These are phyloP conservation scores for Flaveria floridana DNA, from an alignment of 140 eudicot species.

Conservation along the genomic window DNA sequence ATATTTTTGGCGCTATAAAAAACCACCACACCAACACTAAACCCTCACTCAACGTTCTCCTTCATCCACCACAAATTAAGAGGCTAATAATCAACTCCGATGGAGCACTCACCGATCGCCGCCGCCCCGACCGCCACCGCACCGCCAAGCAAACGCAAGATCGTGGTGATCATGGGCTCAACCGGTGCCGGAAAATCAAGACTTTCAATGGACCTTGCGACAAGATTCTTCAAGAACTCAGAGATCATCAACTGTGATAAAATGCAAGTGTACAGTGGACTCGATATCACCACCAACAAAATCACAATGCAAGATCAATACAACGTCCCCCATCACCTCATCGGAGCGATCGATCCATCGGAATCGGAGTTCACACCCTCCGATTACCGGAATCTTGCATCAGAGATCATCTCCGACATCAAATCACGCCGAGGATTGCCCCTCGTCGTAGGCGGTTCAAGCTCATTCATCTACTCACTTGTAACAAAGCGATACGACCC, in stretches of 20 bases:
- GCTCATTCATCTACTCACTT: conserved; percentile 63
- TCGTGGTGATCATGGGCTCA: conserved; percentile 68
- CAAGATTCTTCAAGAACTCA: conserved; percentile 35
- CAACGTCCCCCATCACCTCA: conserved; percentile 69
- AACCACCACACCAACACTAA: not conserved
- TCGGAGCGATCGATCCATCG: conserved; percentile 56
- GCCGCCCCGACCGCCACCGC: conserved; percentile 15
- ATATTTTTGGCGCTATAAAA: too few relatives aligned
- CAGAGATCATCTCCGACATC: conserved; percentile 35
- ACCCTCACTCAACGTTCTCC: not conserved
- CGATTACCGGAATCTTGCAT: conserved; percentile 50
- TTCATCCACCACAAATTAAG: not conserved
- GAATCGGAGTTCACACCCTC: conserved; percentile 44
- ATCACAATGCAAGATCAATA: conserved; percentile 53
- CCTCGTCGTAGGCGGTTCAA: conserved; percentile 77
- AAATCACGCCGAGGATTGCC: conserved; percentile 50
- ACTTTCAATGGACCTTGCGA: conserved; percentile 70
- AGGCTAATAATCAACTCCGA: not conserved
- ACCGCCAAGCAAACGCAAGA: conserved; percentile 33
- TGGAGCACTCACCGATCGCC: not conserved
- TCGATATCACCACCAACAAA: conserved; percentile 76
- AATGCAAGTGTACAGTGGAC: conserved; percentile 71
- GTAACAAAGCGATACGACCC: conserved; percentile 52
- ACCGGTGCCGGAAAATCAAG: conserved; percentile 89
- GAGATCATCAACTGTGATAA: conserved; percentile 87